These are phyloP conservation scores for Aspergillus ruber DNA, from an alignment of 2,329 filamentous ascomycete species.

Conservation along the genomic window DNA sequence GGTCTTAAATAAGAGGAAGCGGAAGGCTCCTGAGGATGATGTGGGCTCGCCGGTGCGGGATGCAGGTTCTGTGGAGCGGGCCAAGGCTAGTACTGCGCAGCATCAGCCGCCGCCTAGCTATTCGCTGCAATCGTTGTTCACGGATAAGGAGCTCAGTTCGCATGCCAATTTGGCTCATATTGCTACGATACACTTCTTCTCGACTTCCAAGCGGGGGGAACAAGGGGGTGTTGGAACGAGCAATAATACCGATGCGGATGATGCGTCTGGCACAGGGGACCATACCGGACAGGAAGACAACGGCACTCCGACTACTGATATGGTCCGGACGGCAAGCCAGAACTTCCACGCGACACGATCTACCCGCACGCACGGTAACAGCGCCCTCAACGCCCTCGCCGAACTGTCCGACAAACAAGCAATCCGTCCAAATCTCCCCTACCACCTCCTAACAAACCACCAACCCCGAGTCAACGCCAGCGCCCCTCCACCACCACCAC, in stretches of 20 bases:
- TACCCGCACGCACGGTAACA: slow-evolving; percentile 46
- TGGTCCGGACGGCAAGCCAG: slow-evolving; percentile 55
- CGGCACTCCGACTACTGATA: slow-evolving; percentile 45
- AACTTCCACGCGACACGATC: slow-evolving; percentile 52
- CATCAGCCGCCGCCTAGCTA: slow-evolving; percentile 55
- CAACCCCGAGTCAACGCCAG: slow-evolving; percentile 38
- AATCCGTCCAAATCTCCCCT: slow-evolving; percentile 40
- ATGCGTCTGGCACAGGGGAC: slow-evolving; percentile 26
- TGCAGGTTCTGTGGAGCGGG: slow-evolving; percentile 46
- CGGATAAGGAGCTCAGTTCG: slow-evolving; percentile 59
- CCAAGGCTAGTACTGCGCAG: slow-evolving; percentile 47
- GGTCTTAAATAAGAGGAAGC: slow-evolving; percentile 50
- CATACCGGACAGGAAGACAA: slow-evolving; percentile 37
- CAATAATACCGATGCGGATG: slow-evolving; percentile 38
- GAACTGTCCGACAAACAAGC: slow-evolving; percentile 49
- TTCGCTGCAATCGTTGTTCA: slow-evolving; percentile 59
- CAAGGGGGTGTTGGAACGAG: slow-evolving; percentile 32
- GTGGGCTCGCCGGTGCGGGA: slow-evolving; percentile 52
- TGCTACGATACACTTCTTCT: slow-evolving; percentile 53
- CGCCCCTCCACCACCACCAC: slow-evolving; percentile 36
- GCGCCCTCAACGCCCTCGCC: slow-evolving; percentile 49
- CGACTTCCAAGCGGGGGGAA: slow-evolving; percentile 46
- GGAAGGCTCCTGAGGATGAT: slow-evolving; percentile 54
- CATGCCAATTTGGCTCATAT: slow-evolving; percentile 56
- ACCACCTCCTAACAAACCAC: slow-evolving; percentile 42